Base-by-base conservation (phyloP, 768 basidiomycete genomes). In the Cystobasidium ongulense region DNA sequence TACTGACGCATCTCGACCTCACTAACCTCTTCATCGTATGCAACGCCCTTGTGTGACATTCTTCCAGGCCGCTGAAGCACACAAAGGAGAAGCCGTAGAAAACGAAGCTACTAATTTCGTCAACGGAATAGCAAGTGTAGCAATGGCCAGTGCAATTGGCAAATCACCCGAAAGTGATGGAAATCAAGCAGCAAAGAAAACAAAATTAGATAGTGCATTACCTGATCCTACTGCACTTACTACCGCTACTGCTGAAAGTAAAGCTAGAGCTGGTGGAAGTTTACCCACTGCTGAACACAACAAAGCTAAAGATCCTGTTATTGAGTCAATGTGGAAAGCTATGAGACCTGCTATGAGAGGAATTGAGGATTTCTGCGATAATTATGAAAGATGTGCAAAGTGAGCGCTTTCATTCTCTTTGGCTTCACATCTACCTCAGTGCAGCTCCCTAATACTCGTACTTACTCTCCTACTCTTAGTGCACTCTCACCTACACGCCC, bases 361-460 rank as follows among this genome's bases (percentile, higher is more conserved):
- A 1, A 68, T 83, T 0, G 81, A 79, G 0, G 82, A 83, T 43
- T 41, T 81, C 4, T 78, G 80, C 1, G 83, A 84, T 61, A 81
- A 80, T n/a, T 84, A 82, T 82, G 83, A 84, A 74, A 75, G 83
- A 15, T 76, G 82, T 29, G 82, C 79, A 36, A 81, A 81, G 79
- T 81, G 71, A 73, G 80, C 76, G 31, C 23, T 29, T 21, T 59
- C 33, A 4, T 15, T 31, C 4, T 35, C 29, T 2, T n/a, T 17
- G 7, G 18, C 27, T 27, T 5, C 5, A 15, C 50, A 1, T 52
- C 43, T 27, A 27, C 27, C 31, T 23, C 1, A 27, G 17, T 64
- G 41, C 35, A 15, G 23, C 11, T 57, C 0, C 46, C 33, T 27
- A 13, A 5, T 27, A 31, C 33, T 59, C n/a, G n/a, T n/a, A n/a